Conservation (phyloP, 495 filamentous ascomycete genomes). For the Penicillium verhagenii region DNA sequence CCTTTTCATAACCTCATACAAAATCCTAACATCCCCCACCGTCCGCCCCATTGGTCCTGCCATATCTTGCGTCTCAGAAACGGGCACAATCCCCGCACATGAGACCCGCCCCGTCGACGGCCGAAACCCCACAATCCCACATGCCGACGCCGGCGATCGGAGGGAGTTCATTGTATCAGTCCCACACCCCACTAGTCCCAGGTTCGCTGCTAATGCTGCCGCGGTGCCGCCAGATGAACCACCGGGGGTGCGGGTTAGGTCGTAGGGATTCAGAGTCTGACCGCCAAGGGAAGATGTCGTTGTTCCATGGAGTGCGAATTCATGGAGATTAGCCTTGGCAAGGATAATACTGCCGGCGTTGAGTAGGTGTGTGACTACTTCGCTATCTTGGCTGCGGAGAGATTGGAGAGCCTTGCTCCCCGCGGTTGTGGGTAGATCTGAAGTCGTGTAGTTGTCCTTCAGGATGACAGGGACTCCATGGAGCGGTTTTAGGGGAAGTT, state of each 20-base stretch:
- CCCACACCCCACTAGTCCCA: conserved; percentile 57
- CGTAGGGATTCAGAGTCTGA: conserved; percentile 64
- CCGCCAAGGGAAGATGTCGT: conserved; percentile 60
- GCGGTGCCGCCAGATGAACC: conserved; percentile 64
- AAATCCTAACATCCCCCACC: conserved; percentile 52
- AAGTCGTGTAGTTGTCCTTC: conserved; percentile 62
- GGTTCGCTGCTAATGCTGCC: conserved; percentile 57
- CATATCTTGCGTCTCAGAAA: conserved; percentile 61
- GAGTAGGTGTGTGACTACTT: conserved; percentile 44
- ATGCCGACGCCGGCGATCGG: conserved; percentile 61
- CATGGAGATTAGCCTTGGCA: conserved; percentile 65
- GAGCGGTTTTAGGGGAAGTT: conserved; percentile 10
- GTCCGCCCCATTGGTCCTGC: conserved; percentile 58
- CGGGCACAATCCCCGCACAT: conserved; percentile 53
- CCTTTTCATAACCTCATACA: conserved; percentile 57
- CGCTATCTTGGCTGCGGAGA: conserved; percentile 46
- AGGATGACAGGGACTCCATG: conserved; percentile 58
- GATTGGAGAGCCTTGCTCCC: conserved; percentile 46
- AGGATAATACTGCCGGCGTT: conserved; percentile 62
- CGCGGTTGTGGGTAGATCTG: conserved; percentile 54
- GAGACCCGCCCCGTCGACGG: conserved; percentile 59
- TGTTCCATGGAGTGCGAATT: conserved; percentile 62
- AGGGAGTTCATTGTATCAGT: conserved; percentile 66
- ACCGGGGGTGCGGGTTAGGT: conserved; percentile 58
- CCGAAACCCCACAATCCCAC: conserved; percentile 58